These are phyloP conservation scores for Russula sp. DNA, from an alignment of 768 basidiomycete species.

Conservation along the genomic window DNA sequence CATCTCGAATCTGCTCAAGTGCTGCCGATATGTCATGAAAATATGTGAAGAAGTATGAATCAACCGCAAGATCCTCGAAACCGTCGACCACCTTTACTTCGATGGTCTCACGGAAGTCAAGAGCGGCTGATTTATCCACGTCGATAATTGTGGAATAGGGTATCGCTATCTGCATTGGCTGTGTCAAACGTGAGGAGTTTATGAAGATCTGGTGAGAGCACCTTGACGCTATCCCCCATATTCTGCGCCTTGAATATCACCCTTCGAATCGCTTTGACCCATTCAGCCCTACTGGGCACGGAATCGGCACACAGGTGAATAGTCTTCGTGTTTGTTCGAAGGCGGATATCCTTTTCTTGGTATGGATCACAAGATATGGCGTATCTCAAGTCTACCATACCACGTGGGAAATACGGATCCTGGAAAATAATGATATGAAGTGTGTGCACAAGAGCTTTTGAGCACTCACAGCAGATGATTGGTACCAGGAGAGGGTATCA, in stretches of 20 bases:
- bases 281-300: conserved; percentile 81
- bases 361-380: conserved; percentile 82
- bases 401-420: conserved; percentile 98
- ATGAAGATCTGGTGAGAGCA: conserved; percentile 34
- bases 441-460: conserved; percentile 3
- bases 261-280: conserved; percentile 93
- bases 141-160: conserved; percentile 88
- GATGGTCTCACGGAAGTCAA: conserved; percentile 96
- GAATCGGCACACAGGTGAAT: conserved; percentile 75
- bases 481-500: conserved; percentile 95
- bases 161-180: conserved; percentile 69
- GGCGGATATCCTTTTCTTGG: conserved; percentile 74
- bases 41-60: conserved; percentile 94
- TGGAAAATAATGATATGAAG: conserved; percentile 36
- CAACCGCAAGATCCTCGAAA: conserved; percentile 69
- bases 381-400: conserved; percentile 93
- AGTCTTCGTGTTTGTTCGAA: conserved; percentile 79
- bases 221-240: conserved; percentile 94
- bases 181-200: conserved; percentile 1
- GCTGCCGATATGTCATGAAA: conserved; percentile 79
- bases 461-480: conserved; percentile 74
- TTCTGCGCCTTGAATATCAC: conserved; percentile 97
- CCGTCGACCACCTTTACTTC: conserved; percentile 91
- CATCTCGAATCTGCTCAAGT: conserved; percentile 76
- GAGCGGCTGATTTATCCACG: conserved; percentile 80